phyloP scores from a whole-genome alignment of 768 basidiomycete genomes.

The Gautieria morchelliformis region DNA sequence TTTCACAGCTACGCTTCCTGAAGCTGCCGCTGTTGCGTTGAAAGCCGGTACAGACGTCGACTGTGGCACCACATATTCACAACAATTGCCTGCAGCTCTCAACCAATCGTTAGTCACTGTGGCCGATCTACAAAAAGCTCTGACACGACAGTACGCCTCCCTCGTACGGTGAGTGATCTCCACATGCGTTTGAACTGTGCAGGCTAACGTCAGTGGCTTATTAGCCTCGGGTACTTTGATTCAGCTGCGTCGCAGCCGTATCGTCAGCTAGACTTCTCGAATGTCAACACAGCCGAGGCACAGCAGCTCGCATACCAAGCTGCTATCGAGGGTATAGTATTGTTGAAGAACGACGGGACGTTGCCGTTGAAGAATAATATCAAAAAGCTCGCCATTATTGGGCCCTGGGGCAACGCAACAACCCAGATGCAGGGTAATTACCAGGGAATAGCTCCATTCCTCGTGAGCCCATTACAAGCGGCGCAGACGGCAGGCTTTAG shows the following conservation, averaged over 20 bases:
- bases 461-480: constrained; percentile 43
- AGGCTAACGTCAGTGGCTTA: not conserved
- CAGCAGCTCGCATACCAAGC: constrained; percentile 41
- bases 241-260: constrained; percentile 39
- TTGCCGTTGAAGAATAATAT: constrained; percentile 39
- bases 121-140: constrained; percentile 32
- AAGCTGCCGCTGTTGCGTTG: constrained; percentile 41
- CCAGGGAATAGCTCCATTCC: constrained; percentile 42
- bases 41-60: constrained; percentile 48
- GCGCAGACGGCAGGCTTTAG: constrained; percentile 38
- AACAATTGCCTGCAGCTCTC: constrained; percentile 37
- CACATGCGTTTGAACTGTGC: not conserved
- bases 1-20: constrained; percentile 32
- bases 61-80: constrained; percentile 40
- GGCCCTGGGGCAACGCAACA: constrained; percentile 50
- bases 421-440: constrained; percentile 52
- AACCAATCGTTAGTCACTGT: constrained; percentile 38
- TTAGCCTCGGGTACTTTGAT: constrained; percentile 50
- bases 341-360: constrained; percentile 55
- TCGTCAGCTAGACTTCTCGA: constrained; percentile 37
- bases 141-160: constrained; percentile 41
- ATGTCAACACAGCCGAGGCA: constrained; percentile 38
- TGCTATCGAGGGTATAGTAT: constrained; percentile 44
- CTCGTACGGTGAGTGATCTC: constrained; percentile 35
- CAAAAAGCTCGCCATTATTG: constrained; percentile 47